Evolutionary conservation across 2,329 filamentous ascomycete genomes (phyloP), one percentile per base, ranked within the genome.

Genomic region (Aspergillus pseudoviridinutans): DNA sequence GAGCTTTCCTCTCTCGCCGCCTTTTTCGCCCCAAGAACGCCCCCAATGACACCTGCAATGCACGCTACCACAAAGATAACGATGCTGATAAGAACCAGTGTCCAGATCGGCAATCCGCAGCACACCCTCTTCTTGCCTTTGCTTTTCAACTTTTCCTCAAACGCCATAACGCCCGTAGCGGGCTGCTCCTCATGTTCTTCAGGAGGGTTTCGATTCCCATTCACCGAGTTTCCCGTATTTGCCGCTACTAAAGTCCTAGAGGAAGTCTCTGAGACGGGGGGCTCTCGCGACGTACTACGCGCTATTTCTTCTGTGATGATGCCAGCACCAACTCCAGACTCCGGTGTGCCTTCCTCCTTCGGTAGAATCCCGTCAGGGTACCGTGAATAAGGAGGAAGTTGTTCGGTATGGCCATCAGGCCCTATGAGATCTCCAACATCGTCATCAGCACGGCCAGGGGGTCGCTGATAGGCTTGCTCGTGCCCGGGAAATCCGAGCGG

Each of bases 351-450:
- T 27, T 78, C 76, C 1, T 69, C 67, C 83, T 91, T 79, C 73
- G 83, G 69, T 70, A 82, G 74, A 76, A 87, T 79, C 56, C 91
- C 88, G 53, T 95, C 90, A 2, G 92, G 91, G 73, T 95, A 97
- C 71, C 91, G 83, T 14, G 91, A 90, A 70, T 97, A 97, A 0
- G 93, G 93, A 12, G 93, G 93, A 20, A 97, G 78, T 72, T 96
- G 91, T 74, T 97, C 93, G 1, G 89, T 88, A 69, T 97, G 92
- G 1, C 92, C 92, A 67, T 96, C 86, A 0, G 89, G 90, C 1
- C 92, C 92, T 53, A 97, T 88, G 54, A 97, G 85, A 70, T 92
- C 92, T 50, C 88, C 91, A n/a, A 84, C 79, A 65, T 96, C 92
- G 74, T 96, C 91, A 53, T 91, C 91, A 56, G 68, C 68, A 22